Evolutionary conservation across 257 asterid species (phyloP).

Genomic region (Cordia subcordata): DNA sequence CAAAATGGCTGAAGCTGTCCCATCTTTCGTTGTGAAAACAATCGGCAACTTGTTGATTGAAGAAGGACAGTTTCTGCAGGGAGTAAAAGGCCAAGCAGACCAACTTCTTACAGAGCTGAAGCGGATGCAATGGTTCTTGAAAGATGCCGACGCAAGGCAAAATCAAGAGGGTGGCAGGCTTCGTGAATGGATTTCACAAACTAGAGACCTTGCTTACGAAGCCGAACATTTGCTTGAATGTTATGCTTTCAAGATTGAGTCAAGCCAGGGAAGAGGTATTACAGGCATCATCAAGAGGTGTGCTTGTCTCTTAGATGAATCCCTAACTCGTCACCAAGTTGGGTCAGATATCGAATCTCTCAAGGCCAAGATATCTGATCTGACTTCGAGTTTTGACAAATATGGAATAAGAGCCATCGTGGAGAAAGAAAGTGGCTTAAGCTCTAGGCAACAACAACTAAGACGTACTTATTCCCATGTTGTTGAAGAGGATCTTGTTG

Average conservation of each 20-base stretch:
- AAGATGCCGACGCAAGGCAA: constrained; percentile 1
- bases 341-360: constrained; percentile 1
- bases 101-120: constrained; percentile 2
- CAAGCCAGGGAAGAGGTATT: neutral
- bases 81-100: constrained; percentile 1
- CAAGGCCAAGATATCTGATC: neutral
- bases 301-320: neutral
- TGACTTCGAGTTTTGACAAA: neutral
- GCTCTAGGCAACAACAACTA: constrained; percentile 1
- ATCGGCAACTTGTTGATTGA: neutral
- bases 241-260: constrained; percentile 3
- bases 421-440: neutral
- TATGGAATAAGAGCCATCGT: no score
- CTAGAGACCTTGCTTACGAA: constrained; percentile 8
- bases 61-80: constrained; percentile 2
- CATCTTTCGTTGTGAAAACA: neutral
- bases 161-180: neutral
- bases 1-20: neutral
- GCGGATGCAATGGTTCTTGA: neutral
- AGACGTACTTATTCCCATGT: no score
- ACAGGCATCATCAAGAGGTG: neutral
- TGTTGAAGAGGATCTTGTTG: constrained; percentile 5
- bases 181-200: neutral
- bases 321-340: neutral
- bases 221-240: neutral